Base-by-base conservation (phyloP, 1,284 basidiomycete genomes). In the Leccinum subspadiceum region DNA sequence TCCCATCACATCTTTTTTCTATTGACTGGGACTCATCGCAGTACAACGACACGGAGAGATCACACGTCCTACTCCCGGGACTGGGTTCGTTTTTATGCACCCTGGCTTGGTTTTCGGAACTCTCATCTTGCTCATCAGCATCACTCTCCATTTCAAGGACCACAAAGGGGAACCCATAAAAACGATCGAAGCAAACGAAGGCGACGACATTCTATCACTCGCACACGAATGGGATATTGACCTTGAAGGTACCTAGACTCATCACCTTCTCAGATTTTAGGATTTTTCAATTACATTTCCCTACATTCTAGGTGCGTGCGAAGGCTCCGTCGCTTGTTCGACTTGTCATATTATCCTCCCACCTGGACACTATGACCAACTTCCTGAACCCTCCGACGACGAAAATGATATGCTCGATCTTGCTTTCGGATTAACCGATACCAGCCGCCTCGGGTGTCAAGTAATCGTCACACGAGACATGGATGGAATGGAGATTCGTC, bases 401-500 rank as follows among this genome's bases (percentile, higher is more conserved):
- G 96, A 99, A 78, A 97, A 95, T 71, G 94, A 96, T 69, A 98
- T 98, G 96, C 82, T 99, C 44, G 96, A 99, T 75, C 90, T 99
- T 79, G 97, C 96, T 1, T 99, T 98, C 68, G 96, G 94, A 1
- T 80, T 99, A 61, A 97, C 95, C 1, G 96, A 98, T 71, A 98
- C 96, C 69, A 96, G 85, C 62, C 82, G 89, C 8, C 76, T 91
- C 13, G 89, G 89, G 0, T 91, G 89, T 70, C 96, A 99, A 77
- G 93, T 98, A 22, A 78, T 88, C 57, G 75, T 99, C 26, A 92
- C 87, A 7, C 86, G 81, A 64, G 92, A 92, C 41, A 74, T 97
- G 62, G 90, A 98, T 70, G 96, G 94, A 24, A 89, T 97, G 73
- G 85, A 84, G 2, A 92, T 88, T n/a, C 90, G 82, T 17, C 77